These are phyloP conservation scores for Ceratocystis albifundus DNA, from an alignment of 2,329 filamentous ascomycete genomes.

Conservation along the genomic window DNA sequence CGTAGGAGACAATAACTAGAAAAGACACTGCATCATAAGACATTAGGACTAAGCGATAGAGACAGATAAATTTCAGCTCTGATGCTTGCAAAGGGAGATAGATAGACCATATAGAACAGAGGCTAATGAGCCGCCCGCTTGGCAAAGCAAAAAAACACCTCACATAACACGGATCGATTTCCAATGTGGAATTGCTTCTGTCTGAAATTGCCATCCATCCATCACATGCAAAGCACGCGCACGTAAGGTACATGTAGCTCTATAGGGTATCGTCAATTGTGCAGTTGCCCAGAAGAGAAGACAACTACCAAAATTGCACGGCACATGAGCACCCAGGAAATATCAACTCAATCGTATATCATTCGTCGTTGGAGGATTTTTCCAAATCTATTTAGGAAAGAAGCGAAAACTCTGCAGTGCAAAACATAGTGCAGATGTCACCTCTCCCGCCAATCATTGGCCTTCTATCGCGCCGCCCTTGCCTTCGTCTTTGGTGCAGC, in stretches of 20 bases:
- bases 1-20: not conserved
- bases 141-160: too few relatives aligned
- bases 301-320: not conserved
- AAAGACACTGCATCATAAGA: not conserved
- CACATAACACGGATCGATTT: too few relatives aligned
- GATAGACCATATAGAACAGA: not conserved
- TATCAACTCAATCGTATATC: not conserved
- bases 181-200: too few relatives aligned
- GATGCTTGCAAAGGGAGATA: conserved; percentile 1
- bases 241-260: not conserved
- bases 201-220: too few relatives aligned
- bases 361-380: not conserved
- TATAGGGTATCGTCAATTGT: not conserved
- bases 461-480: not conserved
- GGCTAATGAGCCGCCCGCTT: too few relatives aligned
- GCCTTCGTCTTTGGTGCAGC: not conserved
- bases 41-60: not conserved
- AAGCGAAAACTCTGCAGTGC: conserved; percentile 7
- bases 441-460: not conserved
- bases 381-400: conserved; percentile 4
- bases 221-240: not conserved
- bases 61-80: not conserved
- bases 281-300: not conserved
- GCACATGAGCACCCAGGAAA: not conserved
- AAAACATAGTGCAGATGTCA: not conserved